Evolutionary conservation across 2,329 filamentous ascomycete genomes (phyloP).

Genomic region (Sordariomycetes sp.): DNA sequence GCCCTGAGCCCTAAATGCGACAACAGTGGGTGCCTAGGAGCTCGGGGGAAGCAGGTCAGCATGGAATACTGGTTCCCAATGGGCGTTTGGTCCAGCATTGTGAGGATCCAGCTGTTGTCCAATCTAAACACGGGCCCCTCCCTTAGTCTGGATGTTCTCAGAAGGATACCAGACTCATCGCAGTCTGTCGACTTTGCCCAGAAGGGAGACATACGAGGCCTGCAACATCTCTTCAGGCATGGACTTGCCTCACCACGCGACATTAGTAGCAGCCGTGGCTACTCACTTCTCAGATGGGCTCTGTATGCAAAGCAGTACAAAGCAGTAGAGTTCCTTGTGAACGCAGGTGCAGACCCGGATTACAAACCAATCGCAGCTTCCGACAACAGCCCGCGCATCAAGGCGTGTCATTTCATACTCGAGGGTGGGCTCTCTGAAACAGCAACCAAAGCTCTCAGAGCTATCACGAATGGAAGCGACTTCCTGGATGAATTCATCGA

Average conservation of each 20-base stretch:
- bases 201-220: constrained; percentile 16
- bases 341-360: constrained; percentile 17
- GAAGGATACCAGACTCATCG: constrained; percentile 17
- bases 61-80: constrained; percentile 21
- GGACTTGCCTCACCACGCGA: constrained; percentile 20
- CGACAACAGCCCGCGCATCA: constrained; percentile 10
- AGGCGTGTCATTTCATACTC: constrained; percentile 12
- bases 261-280: constrained; percentile 18
- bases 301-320: constrained; percentile 20
- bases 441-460: constrained; percentile 9
- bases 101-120: constrained; percentile 14
- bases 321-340: constrained; percentile 18
- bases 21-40: constrained; percentile 10
- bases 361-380: constrained; percentile 11
- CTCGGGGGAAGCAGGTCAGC: constrained; percentile 12
- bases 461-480: constrained; percentile 11
- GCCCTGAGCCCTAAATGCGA: constrained; percentile 14
- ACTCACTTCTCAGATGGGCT: constrained; percentile 20
- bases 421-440: constrained; percentile 9
- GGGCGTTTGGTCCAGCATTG: constrained; percentile 16
- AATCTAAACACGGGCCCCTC: constrained; percentile 12
- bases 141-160: constrained; percentile 16
- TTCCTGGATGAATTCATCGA: constrained; percentile 11
- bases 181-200: constrained; percentile 17
- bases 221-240: constrained; percentile 16